These are phyloP conservation scores for Parachaetomium inaequale DNA, from an alignment of 495 filamentous ascomycete species.

Conservation along the genomic window DNA sequence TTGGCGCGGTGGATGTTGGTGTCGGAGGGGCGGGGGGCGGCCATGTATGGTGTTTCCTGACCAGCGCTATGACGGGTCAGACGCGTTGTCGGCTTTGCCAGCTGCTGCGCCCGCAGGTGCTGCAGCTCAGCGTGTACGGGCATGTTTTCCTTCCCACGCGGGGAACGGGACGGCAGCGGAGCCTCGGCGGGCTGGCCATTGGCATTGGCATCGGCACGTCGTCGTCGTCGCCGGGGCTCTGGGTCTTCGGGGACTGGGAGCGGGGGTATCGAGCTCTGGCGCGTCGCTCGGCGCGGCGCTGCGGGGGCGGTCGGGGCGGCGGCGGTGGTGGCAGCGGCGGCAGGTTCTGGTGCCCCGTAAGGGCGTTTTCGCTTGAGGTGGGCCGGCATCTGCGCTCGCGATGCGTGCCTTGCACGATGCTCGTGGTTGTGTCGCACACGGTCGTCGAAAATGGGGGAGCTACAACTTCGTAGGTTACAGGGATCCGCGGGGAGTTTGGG, in stretches of 20 bases:
- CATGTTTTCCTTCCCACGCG: constrained; percentile 34
- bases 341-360: constrained; percentile 18
- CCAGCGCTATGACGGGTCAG: constrained; percentile 22
- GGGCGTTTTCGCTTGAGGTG: constrained; percentile 43
- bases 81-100: constrained; percentile 17
- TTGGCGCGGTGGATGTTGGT: constrained; percentile 2
- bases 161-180: not conserved
- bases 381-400: constrained; percentile 30
- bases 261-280: constrained; percentile 38
- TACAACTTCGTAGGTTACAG: not conserved
- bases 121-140: constrained; percentile 18
- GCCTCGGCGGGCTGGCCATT: constrained; percentile 9
- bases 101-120: not conserved
- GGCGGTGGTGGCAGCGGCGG: not conserved
- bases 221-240: constrained; percentile 39
- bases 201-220: constrained; percentile 22
- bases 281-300: constrained; percentile 41
- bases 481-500: not conserved
- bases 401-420: not conserved
- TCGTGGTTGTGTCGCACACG: not conserved
- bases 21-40: not conserved
- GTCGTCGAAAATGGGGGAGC: not conserved
- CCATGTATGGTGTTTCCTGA: not conserved
- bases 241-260: constrained; percentile 29
- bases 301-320: not conserved